phyloP scores from a whole-genome alignment of 2,329 filamentous ascomycete species.

The Diaporthe citrichinensis region DNA sequence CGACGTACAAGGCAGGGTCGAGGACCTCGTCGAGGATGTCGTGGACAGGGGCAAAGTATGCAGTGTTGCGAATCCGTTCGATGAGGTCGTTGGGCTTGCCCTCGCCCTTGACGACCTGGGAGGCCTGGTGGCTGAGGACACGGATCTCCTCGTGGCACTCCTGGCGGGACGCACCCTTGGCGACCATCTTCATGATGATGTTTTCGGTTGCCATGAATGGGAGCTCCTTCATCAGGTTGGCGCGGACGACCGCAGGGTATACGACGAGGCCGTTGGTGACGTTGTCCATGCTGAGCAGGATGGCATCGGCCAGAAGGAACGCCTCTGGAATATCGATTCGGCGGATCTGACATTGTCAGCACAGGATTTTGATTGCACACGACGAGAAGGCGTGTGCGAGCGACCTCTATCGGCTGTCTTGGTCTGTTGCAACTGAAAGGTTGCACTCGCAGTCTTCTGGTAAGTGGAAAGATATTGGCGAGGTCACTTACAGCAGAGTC shows the following conservation, averaged over 20 bases:
- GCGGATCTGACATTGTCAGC: conserved; percentile 59
- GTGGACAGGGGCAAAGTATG: conserved; percentile 83
- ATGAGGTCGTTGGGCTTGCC: conserved; percentile 87
- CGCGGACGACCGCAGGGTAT: conserved; percentile 80
- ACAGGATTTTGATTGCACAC: not conserved
- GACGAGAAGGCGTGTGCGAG: conserved; percentile 51
- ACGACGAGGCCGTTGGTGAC: conserved; percentile 69
- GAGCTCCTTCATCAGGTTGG: conserved; percentile 80
- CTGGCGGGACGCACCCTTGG: conserved; percentile 79
- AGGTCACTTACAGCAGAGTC: conserved; percentile 70
- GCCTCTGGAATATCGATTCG: conserved; percentile 75
- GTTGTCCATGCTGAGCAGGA: conserved; percentile 67
- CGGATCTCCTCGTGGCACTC: conserved; percentile 91
- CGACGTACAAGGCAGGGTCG: conserved; percentile 68
- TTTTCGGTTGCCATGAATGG: conserved; percentile 85
- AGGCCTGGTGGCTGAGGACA: conserved; percentile 84
- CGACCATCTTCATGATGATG: conserved; percentile 84
- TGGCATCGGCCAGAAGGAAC: conserved; percentile 78
- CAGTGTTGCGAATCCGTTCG: conserved; percentile 78
- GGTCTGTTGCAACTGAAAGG: conserved; percentile 23
- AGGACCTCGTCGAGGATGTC: conserved; percentile 78
- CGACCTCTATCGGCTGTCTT: conserved; percentile 44
- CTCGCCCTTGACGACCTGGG: conserved; percentile 69
- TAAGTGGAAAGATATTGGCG: conserved; percentile 47
- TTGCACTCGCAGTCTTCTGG: not conserved